Evolutionary conservation across 192 early-diverging fungal genomes (phyloP).

Genomic region (Coemansia sp.): DNA sequence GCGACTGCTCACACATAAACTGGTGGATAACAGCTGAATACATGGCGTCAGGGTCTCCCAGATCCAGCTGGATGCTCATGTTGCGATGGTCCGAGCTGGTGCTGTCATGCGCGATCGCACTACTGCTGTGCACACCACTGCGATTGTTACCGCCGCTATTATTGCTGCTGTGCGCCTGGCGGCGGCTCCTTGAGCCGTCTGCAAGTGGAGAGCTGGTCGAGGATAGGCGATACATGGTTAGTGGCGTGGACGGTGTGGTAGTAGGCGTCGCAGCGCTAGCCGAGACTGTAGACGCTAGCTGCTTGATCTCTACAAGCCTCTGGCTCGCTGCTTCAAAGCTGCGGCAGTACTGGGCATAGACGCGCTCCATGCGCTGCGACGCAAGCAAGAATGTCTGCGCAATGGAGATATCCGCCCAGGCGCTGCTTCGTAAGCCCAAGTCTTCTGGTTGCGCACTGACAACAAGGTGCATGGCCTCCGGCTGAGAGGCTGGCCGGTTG

Average conservation of each 20-base stretch:
- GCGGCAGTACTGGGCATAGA: slow-evolving; percentile 54
- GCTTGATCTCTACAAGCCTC: slow-evolving; percentile 49
- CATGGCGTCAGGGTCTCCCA: slow-evolving; percentile 27
- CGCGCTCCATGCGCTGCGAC: slow-evolving; percentile 49
- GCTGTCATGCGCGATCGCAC: slow-evolving; percentile 12
- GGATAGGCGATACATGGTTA: slow-evolving; percentile 19
- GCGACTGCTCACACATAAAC: slow-evolving; percentile 39
- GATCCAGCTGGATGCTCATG: slow-evolving; percentile 23
- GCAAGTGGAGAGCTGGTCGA: slow-evolving; percentile 30
- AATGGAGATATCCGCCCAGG: slow-evolving; percentile 48
- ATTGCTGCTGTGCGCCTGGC: slow-evolving; percentile 40
- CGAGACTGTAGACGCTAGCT: slow-evolving; percentile 18
- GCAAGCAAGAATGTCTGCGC: slow-evolving; percentile 47
- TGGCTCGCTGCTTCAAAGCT: slow-evolving; percentile 55
- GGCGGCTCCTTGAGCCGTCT: slow-evolving; percentile 33
- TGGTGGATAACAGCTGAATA: slow-evolving; percentile 21
- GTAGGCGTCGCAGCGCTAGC: slow-evolving; percentile 10
- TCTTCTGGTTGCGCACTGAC: slow-evolving; percentile 9
- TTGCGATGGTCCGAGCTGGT: slow-evolving; percentile 37
- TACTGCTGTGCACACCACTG: slow-evolving; percentile 8
- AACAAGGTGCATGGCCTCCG: slow-evolving; percentile 14
- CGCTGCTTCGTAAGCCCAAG: slow-evolving; percentile 33
- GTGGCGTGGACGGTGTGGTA: slow-evolving; percentile 32
- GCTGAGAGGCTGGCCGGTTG: slow-evolving; percentile 29
- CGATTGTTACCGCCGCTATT: slow-evolving; percentile 8